Percentiles rank a stretch among this genome's conserved stretches.
These are phyloP conservation scores for Didymella keratinophila DNA, from an alignment of 2,329 filamentous ascomycete genomes.

Conservation along the genomic window DNA sequence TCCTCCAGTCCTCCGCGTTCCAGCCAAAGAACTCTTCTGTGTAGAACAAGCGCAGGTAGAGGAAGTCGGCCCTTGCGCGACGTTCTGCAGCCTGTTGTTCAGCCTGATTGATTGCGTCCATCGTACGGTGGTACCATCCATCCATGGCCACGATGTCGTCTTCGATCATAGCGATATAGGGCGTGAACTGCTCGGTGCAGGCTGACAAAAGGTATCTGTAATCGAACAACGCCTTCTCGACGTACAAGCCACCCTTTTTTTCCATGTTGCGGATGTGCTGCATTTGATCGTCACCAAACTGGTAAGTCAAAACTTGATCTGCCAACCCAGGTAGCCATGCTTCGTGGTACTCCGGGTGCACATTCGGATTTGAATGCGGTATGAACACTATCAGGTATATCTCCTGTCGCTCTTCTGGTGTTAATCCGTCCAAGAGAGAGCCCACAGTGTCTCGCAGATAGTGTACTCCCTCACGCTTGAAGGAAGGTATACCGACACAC, in stretches of 20 bases:
- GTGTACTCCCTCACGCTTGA: conserved; percentile 50
- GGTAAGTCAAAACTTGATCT: conserved; percentile 55
- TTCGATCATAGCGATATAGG: conserved; percentile 56
- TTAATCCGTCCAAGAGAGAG: conserved; percentile 55
- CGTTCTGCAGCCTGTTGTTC: conserved; percentile 40
- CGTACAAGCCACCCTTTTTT: conserved; percentile 37
- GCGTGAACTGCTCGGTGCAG: conserved; percentile 50
- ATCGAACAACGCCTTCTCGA: conserved; percentile 56
- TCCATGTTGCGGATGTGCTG: conserved; percentile 48
- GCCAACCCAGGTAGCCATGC: conserved; percentile 52
- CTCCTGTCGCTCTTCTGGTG: conserved; percentile 51
- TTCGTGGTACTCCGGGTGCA: conserved; percentile 53
- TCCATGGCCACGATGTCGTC: conserved; percentile 58
- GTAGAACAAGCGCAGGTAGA: conserved; percentile 59
- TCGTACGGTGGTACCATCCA: conserved; percentile 57
- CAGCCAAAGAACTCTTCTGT: conserved; percentile 57
- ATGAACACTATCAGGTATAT: conserved; percentile 57
- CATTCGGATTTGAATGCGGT: conserved; percentile 52
- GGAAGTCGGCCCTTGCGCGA: conserved; percentile 40
- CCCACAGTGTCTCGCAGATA: conserved; percentile 56
- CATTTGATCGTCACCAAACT: conserved; percentile 43
- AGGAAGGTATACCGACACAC: conserved; percentile 56
- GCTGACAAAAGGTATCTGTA: conserved; percentile 54
- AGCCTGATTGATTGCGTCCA: conserved; percentile 46
- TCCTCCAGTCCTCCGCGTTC: conserved; percentile 54